A percentile compares a stretch with the other conserved stretches of the same genome.
These are phyloP conservation scores for Teunomyces tritomae DNA, from an alignment of 805 yeast genomes.

Conservation along the genomic window DNA sequence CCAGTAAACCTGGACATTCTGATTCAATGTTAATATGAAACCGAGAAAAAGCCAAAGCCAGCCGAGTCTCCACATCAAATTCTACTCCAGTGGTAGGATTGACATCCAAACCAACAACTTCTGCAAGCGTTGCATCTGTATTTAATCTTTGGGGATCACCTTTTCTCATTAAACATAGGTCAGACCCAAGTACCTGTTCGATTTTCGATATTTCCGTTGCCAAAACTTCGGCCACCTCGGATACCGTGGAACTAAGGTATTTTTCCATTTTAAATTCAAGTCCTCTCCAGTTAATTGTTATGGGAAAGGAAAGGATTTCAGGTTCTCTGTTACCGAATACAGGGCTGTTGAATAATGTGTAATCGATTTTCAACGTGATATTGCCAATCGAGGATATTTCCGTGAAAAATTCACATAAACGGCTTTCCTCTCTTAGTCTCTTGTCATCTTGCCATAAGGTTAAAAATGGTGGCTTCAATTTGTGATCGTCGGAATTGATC, in stretches of 20 bases:
- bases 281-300: slow-evolving; percentile 15
- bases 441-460: slow-evolving; percentile 12
- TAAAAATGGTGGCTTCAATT: slow-evolving; percentile 26
- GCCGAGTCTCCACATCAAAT: not conserved
- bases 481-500: slow-evolving; percentile 20
- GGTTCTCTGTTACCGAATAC: slow-evolving; percentile 25
- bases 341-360: slow-evolving; percentile 17
- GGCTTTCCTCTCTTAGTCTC: slow-evolving; percentile 10
- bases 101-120: slow-evolving; percentile 24
- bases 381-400: slow-evolving; percentile 7
- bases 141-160: not conserved
- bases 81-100: slow-evolving; percentile 21
- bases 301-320: slow-evolving; percentile 21
- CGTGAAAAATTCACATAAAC: slow-evolving; percentile 13
- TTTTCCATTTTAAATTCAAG: slow-evolving; percentile 11
- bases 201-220: slow-evolving; percentile 7
- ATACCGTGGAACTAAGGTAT: slow-evolving; percentile 19
- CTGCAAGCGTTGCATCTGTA: slow-evolving; percentile 10
- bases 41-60: slow-evolving; percentile 2
- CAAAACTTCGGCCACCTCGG: slow-evolving; percentile 17
- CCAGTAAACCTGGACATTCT: slow-evolving; percentile 14
- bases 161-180: not conserved
- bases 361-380: slow-evolving; percentile 22
- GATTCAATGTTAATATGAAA: slow-evolving; percentile 18
- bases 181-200: not conserved